Percentiles rank a stretch among this genome's conserved stretches.
Conservation (phyloP, 1,139 yeast species). For the Meyerozyma smithsonii region DNA sequence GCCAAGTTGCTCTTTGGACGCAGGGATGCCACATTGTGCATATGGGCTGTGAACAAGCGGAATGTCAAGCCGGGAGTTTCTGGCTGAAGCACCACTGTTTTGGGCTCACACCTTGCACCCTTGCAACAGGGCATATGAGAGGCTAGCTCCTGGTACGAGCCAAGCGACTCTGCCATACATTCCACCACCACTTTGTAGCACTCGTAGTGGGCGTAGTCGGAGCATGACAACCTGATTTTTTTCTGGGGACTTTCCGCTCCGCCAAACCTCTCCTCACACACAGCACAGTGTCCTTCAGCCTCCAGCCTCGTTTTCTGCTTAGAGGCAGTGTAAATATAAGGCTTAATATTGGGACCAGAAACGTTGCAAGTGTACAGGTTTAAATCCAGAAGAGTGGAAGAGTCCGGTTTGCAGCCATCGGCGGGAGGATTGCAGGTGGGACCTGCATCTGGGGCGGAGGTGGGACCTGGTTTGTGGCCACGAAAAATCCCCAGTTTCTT, state of each 20-base stretch:
- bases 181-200: slow-evolving; percentile 25
- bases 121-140: slow-evolving; percentile 8
- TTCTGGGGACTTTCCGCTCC: not conserved
- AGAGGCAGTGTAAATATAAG: not conserved
- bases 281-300: not conserved
- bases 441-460: not conserved
- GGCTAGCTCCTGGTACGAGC: slow-evolving; percentile 7
- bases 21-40: not conserved
- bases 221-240: slow-evolving; percentile 23
- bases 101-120: slow-evolving; percentile 6
- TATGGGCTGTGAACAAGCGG: not conserved
- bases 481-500: not conserved
- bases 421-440: too few species aligned
- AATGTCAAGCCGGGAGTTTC: slow-evolving; percentile 1
- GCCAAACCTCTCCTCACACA: not conserved
- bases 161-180: slow-evolving; percentile 6
- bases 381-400: too few species aligned
- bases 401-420: not conserved
- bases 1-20: not conserved
- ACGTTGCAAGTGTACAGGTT: too few species aligned
- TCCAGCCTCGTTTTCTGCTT: not conserved
- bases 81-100: slow-evolving; percentile 5
- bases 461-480: not conserved
- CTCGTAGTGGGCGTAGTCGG: slow-evolving; percentile 36
- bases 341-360: not conserved